Evolutionary conservation across 169 alveolate genomes (phyloP), one percentile per base, ranked within the genome.

Genomic region (Plasmodium relictum): DNA sequence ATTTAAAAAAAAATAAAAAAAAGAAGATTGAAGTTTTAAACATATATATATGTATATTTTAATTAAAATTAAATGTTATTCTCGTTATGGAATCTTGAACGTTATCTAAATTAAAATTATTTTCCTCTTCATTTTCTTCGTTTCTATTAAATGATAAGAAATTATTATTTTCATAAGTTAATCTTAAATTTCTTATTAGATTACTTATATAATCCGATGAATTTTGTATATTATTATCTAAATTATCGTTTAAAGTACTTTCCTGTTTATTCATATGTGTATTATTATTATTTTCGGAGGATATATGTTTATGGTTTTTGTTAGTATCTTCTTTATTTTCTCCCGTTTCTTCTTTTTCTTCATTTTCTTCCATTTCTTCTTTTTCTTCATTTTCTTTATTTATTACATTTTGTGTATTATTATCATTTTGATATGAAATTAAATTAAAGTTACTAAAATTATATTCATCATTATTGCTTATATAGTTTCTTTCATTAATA

Each of bases 21-120:
- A 10, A 14, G 3, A 31, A 31, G n/a, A 62, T 54, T 7, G 63
- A 7, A 14, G 22, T 4, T 10, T 4, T 0, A 63, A 10, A 14
- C 0, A 22, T 63, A 65, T 10, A 14, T 37, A 39, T 65, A 26
- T 37, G 3, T 44, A 0, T 42, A 6, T 2, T 69, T 39, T 70
- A 83, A 56, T 83, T 83, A 83, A 83, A 83, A 37, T 83, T 83
- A 62, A 83, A 83, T 12, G 91, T 83, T 31, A 83, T 7, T 58
- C 91, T 66, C 6, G 91, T 69, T 56, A 52, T 42, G 37, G 83
- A 50, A 83, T 83, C 91, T 59, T 52, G 91, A 37, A 58, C 73
- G 24, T 68, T 44, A 31, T 69, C 80, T 20, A 83, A 54, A 24
- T 70, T 83, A 39, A 83, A 54, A 10, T 44, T 56, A 31, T 45